Conservation (phyloP, 257 asterid species). For the Solanum commersonii region DNA sequence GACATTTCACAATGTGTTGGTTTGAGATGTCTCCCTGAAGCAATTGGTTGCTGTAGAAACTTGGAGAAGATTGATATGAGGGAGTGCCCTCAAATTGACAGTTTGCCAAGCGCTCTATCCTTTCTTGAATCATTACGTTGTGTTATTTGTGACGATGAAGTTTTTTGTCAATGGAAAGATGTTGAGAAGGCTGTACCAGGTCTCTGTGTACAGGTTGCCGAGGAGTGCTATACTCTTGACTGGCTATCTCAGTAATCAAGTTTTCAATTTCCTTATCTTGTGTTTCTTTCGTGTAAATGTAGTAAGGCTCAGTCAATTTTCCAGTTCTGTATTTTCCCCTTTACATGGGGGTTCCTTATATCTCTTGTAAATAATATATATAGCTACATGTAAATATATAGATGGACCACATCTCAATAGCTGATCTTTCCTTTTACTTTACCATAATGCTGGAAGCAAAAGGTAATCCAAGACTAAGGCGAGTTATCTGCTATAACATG, state of each 20-base stretch:
- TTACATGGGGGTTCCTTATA: neutral
- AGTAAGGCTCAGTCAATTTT: neutral
- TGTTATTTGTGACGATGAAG: slow-evolving; percentile 72
- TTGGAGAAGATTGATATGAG: slow-evolving; percentile 89
- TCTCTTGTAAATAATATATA: neutral
- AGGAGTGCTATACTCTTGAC: slow-evolving; percentile 67
- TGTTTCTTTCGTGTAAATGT: neutral
- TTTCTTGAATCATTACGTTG: slow-evolving; percentile 29
- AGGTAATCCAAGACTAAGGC: neutral
- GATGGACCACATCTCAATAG: neutral
- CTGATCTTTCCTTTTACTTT: neutral
- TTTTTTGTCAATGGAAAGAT: slow-evolving; percentile 56
- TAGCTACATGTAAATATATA: neutral
- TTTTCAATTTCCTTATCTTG: neutral
- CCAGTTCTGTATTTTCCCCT: neutral
- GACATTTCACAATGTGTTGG: slow-evolving; percentile 73
- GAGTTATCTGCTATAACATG: neutral
- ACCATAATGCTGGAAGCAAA: neutral
- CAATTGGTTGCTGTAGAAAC: slow-evolving; percentile 49
- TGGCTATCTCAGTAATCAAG: slow-evolving; percentile 54
- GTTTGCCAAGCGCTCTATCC: slow-evolving; percentile 44
- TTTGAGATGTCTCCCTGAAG: slow-evolving; percentile 60
- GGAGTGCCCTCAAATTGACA: slow-evolving; percentile 53
- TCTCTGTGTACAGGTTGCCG: slow-evolving; percentile 56
- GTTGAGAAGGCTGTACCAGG: slow-evolving; percentile 43